Evolutionary conservation across 495 filamentous ascomycete species (phyloP).

Genomic region (Aspergillus ellipticus): DNA sequence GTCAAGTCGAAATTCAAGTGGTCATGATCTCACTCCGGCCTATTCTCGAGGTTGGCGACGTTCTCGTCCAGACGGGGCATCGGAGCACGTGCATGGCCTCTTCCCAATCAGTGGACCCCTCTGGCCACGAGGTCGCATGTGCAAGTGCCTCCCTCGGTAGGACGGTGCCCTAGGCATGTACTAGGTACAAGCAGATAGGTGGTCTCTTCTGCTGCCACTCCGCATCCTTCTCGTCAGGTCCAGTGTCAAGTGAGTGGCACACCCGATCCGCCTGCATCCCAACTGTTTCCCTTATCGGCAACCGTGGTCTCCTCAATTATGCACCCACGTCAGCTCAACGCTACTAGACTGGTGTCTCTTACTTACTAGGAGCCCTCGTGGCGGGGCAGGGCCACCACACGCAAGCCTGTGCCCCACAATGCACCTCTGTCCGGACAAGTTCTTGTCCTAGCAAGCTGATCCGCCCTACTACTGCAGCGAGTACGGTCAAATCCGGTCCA

Average conservation of each 20-base stretch:
- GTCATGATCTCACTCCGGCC: neutral
- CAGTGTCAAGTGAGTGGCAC: neutral
- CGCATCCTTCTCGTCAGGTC: neutral
- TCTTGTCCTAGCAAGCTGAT: neutral
- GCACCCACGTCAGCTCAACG: neutral
- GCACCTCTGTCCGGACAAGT: neutral
- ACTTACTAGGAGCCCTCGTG: neutral
- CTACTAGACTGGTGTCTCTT: neutral
- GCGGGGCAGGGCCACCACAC: neutral
- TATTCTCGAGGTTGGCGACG: neutral
- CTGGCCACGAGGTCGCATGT: neutral
- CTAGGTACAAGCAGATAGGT: neutral
- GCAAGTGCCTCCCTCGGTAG: neutral
- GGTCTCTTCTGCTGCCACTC: neutral
- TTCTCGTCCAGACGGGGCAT: constrained; percentile 26
- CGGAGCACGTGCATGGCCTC: constrained; percentile 31
- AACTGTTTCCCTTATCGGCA: neutral
- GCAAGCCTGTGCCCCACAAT: neutral
- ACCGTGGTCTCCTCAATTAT: neutral
- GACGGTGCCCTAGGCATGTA: no score
- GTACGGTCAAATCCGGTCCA: neutral
- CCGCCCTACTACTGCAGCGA: neutral
- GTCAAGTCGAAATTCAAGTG: neutral
- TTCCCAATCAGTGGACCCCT: constrained; percentile 8
- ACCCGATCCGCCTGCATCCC: neutral